Evolutionary conservation across 1,284 basidiomycete genomes (phyloP).

Genomic region (Moesziomyces aphidis): DNA sequence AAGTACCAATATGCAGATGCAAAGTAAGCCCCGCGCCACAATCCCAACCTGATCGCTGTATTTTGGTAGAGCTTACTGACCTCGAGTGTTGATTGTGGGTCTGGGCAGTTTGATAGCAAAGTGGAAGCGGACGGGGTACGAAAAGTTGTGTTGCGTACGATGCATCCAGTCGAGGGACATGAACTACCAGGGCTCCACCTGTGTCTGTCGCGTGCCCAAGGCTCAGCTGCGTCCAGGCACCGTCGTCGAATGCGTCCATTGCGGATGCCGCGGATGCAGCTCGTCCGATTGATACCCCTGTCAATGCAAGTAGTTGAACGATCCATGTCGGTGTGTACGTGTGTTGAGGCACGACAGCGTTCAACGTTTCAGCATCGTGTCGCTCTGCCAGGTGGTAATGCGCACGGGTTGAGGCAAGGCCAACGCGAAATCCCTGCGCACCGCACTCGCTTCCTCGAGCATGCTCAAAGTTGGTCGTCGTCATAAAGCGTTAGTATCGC

Average conservation of each 20-base stretch:
- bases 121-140: constrained; percentile 99
- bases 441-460: too few species aligned
- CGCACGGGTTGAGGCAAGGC: too few species aligned
- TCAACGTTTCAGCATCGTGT: too few species aligned
- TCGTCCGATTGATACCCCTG: constrained; percentile 48
- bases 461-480: too few species aligned
- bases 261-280: constrained; percentile 71
- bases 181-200: constrained; percentile 99
- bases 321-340: too few species aligned
- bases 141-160: constrained; percentile 95
- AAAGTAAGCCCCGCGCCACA: constrained; percentile 77
- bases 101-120: constrained; percentile 88
- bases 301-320: background rate
- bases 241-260: constrained; percentile 96
- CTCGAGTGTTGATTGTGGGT: too few species aligned
- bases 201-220: constrained; percentile 97
- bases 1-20: constrained; percentile 98
- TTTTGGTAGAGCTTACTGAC: background rate
- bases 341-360: too few species aligned
- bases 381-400: too few species aligned
- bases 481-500: too few species aligned
- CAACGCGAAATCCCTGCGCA: too few species aligned
- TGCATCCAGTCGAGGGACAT: constrained; percentile 99
- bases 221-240: constrained; percentile 88
- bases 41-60: too few species aligned